A percentile compares a stretch with the other conserved stretches of the same genome.
These are phyloP conservation scores for Annulohypoxylon maeteangense DNA, from an alignment of 495 filamentous ascomycete species.

Conservation along the genomic window DNA sequence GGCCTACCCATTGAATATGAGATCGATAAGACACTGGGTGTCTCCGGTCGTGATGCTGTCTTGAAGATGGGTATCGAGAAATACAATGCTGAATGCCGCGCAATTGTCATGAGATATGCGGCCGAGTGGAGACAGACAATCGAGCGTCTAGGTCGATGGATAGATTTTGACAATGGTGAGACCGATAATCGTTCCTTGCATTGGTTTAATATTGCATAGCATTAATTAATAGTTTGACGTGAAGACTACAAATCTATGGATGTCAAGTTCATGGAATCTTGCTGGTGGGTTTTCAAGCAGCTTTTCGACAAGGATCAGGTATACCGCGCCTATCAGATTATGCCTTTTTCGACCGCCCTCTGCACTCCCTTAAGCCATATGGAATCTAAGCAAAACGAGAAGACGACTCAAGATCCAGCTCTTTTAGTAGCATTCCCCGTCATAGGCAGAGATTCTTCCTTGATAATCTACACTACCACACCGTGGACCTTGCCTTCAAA, in stretches of 20 bases:
- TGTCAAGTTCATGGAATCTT: conserved; percentile 84
- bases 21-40: conserved; percentile 96
- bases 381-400: conserved; percentile 79
- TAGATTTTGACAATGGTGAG: conserved; percentile 89
- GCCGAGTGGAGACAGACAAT: conserved; percentile 91
- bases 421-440: conserved; percentile 41
- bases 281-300: conserved; percentile 92
- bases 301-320: conserved; percentile 83
- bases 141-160: conserved; percentile 92
- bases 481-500: conserved; percentile 96
- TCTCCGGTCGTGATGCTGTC: conserved; percentile 89
- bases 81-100: conserved; percentile 92
- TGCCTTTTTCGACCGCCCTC: conserved; percentile 89
- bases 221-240: not conserved
- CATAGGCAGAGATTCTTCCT: conserved; percentile 30
- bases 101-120: conserved; percentile 94
- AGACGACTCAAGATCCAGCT: conserved; percentile 43
- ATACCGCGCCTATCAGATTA: conserved; percentile 84
- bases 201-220: not conserved
- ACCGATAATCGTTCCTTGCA: not conserved
- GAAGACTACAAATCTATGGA: conserved; percentile 77
- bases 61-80: conserved; percentile 85
- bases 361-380: conserved; percentile 88
- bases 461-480: conserved; percentile 74
- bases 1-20: conserved; percentile 96